Percentiles rank a stretch among this genome's conserved stretches.
Conservation (phyloP, 345 rosid species). For the Mercurialis annua region DNA sequence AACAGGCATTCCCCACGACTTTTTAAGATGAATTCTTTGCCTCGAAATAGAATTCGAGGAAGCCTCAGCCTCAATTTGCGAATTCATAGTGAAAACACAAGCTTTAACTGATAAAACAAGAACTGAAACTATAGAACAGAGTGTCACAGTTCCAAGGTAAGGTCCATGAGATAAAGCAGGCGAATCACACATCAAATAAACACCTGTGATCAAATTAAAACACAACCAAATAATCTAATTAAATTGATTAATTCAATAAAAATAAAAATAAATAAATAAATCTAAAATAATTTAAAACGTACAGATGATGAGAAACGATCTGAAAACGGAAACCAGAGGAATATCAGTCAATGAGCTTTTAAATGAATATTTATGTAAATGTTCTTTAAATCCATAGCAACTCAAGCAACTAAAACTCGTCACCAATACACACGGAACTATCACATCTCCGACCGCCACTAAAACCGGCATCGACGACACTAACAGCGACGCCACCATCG, state of each 20-base stretch:
- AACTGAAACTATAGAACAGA: slow-evolving; percentile 66
- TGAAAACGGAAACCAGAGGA: slow-evolving; percentile 73
- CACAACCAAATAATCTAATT: not conserved
- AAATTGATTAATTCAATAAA: not conserved
- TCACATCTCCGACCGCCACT: slow-evolving; percentile 70
- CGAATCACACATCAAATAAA: slow-evolving; percentile 66
- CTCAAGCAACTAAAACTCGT: slow-evolving; percentile 75
- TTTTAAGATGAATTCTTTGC: slow-evolving; percentile 74
- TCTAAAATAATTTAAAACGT: slow-evolving; percentile 22
- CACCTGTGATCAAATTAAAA: slow-evolving; percentile 47
- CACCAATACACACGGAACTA: slow-evolving; percentile 56
- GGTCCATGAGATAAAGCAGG: slow-evolving; percentile 87
- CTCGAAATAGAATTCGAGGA: slow-evolving; percentile 61
- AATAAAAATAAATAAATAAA: not conserved
- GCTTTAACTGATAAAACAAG: slow-evolving; percentile 75
- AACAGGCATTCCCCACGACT: slow-evolving; percentile 99
- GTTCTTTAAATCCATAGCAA: slow-evolving; percentile 62
- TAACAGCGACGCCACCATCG: slow-evolving; percentile 81
- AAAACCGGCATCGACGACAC: slow-evolving; percentile 78
- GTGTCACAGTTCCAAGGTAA: slow-evolving; percentile 77
- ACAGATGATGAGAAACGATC: slow-evolving; percentile 81
- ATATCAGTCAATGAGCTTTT: slow-evolving; percentile 77
- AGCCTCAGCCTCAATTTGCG: slow-evolving; percentile 66
- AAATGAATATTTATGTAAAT: slow-evolving; percentile 59
- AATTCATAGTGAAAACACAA: slow-evolving; percentile 72